A percentile compares a stretch with the other conserved stretches of the same genome.
These are phyloP conservation scores for Phytophthora pluvialis DNA, from an alignment of 352 stramenopile genomes.

Conservation along the genomic window DNA sequence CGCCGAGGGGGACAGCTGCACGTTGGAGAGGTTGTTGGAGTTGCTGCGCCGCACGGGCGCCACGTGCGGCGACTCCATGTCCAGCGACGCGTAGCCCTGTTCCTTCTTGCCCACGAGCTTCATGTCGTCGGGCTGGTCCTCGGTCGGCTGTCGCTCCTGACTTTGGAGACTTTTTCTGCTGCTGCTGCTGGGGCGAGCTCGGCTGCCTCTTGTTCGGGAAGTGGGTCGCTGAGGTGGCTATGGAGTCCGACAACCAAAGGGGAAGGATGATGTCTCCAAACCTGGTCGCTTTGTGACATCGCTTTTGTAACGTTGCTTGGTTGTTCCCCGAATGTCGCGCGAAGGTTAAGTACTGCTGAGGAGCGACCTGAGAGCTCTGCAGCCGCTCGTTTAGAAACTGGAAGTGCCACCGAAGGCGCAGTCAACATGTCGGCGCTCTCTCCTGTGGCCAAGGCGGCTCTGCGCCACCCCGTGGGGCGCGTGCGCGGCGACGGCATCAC, in stretches of 20 bases:
- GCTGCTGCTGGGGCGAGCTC: neutral
- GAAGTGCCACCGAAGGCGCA: constrained; percentile 11
- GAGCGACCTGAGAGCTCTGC: too few relatives aligned
- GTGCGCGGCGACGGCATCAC: constrained; percentile 85
- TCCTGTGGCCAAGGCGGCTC: constrained; percentile 72
- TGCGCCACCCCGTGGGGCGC: constrained; percentile 82
- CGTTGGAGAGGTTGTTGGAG: constrained; percentile 37
- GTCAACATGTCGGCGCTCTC: constrained; percentile 80
- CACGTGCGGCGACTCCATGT: constrained; percentile 66
- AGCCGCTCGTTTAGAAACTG: constrained; percentile 1
- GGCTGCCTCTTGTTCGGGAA: constrained; percentile 7
- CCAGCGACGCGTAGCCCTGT: constrained; percentile 76
- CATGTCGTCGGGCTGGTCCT: constrained; percentile 39
- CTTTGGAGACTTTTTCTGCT: too few relatives aligned
- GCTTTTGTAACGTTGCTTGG: neutral
- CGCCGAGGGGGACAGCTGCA: constrained; percentile 57
- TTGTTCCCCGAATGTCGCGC: neutral
- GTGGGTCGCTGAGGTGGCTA: neutral
- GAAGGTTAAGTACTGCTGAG: neutral
- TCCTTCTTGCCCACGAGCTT: constrained; percentile 79
- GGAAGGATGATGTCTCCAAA: neutral
- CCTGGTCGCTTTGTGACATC: constrained; percentile 5
- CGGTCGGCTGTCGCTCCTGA: neutral
- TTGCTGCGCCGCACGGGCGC: constrained; percentile 38
- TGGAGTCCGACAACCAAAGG: neutral